Percentiles rank a stretch among this genome's conserved stretches.
These are phyloP conservation scores for Podospora appendiculata DNA, from an alignment of 495 filamentous ascomycete species.

Conservation along the genomic window DNA sequence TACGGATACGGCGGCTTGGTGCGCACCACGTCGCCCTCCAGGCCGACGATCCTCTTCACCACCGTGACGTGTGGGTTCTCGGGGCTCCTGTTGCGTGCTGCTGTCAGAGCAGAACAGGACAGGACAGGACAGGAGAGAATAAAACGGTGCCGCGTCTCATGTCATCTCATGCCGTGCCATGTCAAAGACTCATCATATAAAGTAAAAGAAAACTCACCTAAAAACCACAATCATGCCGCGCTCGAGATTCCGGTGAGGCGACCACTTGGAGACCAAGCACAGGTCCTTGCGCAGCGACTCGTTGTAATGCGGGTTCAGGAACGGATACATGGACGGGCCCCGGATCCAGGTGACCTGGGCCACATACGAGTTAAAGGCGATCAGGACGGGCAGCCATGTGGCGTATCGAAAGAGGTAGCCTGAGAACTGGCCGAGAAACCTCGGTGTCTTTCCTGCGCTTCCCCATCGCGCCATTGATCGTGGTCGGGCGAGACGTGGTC, in stretches of 20 bases:
- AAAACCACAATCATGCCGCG: conserved; percentile 50
- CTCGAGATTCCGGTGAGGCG: conserved; percentile 33
- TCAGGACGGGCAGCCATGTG: conserved; percentile 54
- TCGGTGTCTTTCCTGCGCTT: conserved; percentile 11
- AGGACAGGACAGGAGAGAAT: not conserved
- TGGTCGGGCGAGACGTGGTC: not conserved
- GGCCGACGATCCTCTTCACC: conserved; percentile 62
- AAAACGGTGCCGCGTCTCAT: too few species aligned
- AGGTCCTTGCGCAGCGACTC: conserved; percentile 46
- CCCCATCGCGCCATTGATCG: conserved; percentile 28
- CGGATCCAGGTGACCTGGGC: conserved; percentile 54
- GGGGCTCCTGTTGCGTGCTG: conserved; percentile 47
- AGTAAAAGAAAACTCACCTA: conserved; percentile 27
- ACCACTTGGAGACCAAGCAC: conserved; percentile 43
- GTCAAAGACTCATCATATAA: too few species aligned
- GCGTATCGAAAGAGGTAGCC: conserved; percentile 45
- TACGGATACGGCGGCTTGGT: conserved; percentile 56
- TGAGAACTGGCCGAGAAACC: conserved; percentile 28
- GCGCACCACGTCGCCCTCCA: conserved; percentile 60
- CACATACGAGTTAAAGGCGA: conserved; percentile 58
- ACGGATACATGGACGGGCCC: conserved; percentile 72
- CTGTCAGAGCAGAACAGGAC: not conserved
- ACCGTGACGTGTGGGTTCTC: conserved; percentile 48
- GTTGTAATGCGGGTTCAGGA: conserved; percentile 58
- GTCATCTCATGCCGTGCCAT: too few species aligned